Evolutionary conservation across 805 yeast genomes (phyloP).

Genomic region (Kodamaea lidongshanica): DNA sequence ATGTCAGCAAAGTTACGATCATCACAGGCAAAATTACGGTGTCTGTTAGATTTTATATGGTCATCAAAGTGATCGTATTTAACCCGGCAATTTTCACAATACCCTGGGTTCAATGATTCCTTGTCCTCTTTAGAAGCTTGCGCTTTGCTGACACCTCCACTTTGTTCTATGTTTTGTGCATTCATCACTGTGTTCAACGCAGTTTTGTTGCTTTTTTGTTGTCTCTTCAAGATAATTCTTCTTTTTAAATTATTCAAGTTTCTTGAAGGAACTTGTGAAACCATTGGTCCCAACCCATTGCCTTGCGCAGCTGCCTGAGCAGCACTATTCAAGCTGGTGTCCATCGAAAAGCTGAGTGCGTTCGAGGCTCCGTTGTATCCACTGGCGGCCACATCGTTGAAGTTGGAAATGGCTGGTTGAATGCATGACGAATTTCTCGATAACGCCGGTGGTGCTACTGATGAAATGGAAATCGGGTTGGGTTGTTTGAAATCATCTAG

Average conservation of each 20-base stretch:
- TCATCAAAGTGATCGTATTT: slow-evolving; percentile 74
- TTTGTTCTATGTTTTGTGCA: slow-evolving; percentile 2
- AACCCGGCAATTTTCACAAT: slow-evolving; percentile 89
- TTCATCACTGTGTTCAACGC: slow-evolving; percentile 5
- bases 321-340: slow-evolving; percentile 31
- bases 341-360: slow-evolving; percentile 36
- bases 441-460: slow-evolving; percentile 20
- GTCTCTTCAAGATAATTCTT: slow-evolving; percentile 39
- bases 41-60: slow-evolving; percentile 65
- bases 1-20: slow-evolving; percentile 68
- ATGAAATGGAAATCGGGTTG: slow-evolving; percentile 7
- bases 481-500: slow-evolving; percentile 12
- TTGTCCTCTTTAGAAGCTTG: slow-evolving; percentile 19
- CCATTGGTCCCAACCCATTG: slow-evolving; percentile 58
- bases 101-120: slow-evolving; percentile 54
- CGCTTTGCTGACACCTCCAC: slow-evolving; percentile 10
- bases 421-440: slow-evolving; percentile 36
- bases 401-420: slow-evolving; percentile 35
- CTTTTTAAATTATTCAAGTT: slow-evolving; percentile 44
- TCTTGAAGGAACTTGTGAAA: slow-evolving; percentile 51
- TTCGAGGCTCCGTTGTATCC: slow-evolving; percentile 42
- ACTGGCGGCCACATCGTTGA: slow-evolving; percentile 39
- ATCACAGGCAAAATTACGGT: slow-evolving; percentile 70
- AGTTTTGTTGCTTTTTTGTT: slow-evolving; percentile 16
- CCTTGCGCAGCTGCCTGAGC: slow-evolving; percentile 30